phyloP scores from a whole-genome alignment of 768 basidiomycete species.

The Xerocomus spinulosus region DNA sequence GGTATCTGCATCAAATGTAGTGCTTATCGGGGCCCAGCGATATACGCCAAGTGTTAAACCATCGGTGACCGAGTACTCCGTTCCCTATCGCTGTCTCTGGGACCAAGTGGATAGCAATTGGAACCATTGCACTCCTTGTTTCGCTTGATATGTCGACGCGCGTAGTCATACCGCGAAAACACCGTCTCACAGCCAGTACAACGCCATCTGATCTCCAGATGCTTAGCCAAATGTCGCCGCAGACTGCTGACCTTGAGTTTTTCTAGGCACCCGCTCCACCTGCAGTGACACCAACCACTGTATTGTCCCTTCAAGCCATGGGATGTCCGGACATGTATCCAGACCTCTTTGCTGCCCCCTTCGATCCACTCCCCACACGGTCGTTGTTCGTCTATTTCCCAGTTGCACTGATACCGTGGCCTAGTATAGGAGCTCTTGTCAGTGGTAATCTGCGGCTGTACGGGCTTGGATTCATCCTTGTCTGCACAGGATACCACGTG shows the following conservation, averaged over 20 bases:
- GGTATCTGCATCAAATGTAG: neutral
- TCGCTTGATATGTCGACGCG: slow-evolving; percentile 7
- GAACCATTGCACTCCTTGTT: slow-evolving; percentile 5
- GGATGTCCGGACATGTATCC: slow-evolving; percentile 6
- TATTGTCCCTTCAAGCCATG: slow-evolving; percentile 12
- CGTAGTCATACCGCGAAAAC: slow-evolving; percentile 8
- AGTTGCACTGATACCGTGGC: slow-evolving; percentile 5
- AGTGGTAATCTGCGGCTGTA: neutral
- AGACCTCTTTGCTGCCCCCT: slow-evolving; percentile 10
- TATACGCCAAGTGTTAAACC: neutral
- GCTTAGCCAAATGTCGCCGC: slow-evolving; percentile 6
- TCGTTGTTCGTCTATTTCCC: neutral
- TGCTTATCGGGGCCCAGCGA: neutral
- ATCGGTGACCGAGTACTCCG: neutral
- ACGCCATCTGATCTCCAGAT: slow-evolving; percentile 11
- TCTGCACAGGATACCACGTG: neutral
- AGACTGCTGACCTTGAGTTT: slow-evolving; percentile 11
- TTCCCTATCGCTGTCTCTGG: neutral
- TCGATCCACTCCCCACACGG: slow-evolving; percentile 6
- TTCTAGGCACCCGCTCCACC: slow-evolving; percentile 9
- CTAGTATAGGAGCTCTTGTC: neutral
- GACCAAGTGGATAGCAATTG: neutral
- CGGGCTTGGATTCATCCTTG: neutral
- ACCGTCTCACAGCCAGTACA: slow-evolving; percentile 6
- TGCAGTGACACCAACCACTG: neutral